Evolutionary conservation across 2,329 filamentous ascomycete species (phyloP).

Genomic region (Cryoendolithus antarcticus): DNA sequence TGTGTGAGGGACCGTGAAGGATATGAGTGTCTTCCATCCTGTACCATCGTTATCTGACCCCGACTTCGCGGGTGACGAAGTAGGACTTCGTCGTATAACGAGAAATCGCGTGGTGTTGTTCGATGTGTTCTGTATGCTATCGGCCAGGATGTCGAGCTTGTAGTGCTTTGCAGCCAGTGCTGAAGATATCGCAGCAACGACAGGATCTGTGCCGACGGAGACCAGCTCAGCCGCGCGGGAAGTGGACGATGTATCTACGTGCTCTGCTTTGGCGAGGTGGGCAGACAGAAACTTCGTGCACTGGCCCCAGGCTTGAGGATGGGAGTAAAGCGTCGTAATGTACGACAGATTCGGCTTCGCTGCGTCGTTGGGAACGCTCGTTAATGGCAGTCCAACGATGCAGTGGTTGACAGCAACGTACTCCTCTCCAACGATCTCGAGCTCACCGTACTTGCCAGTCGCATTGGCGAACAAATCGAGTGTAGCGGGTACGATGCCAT

Average conservation of each 20-base stretch:
- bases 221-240: conserved; percentile 68
- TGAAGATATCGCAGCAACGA: conserved; percentile 66
- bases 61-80: background rate
- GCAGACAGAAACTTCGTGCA: conserved; percentile 62
- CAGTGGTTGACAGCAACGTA: conserved; percentile 86
- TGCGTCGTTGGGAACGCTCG: background rate
- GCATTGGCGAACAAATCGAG: conserved; percentile 79
- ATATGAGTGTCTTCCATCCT: conserved; percentile 57
- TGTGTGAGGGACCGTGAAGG: conserved; percentile 69
- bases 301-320: conserved; percentile 92
- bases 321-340: conserved; percentile 71
- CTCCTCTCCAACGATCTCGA: conserved; percentile 69
- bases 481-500: conserved; percentile 82
- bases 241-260: conserved; percentile 74
- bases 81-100: conserved; percentile 37
- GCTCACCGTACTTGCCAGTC: conserved; percentile 47
- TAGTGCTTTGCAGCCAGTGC: conserved; percentile 58
- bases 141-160: conserved; percentile 56
- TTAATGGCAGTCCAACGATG: conserved; percentile 46
- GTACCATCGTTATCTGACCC: background rate
- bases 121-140: conserved; percentile 57
- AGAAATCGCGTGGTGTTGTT: conserved; percentile 76
- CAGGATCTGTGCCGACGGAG: conserved; percentile 39
- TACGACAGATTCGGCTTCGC: conserved; percentile 39
- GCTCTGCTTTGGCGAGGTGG: conserved; percentile 61